Percentiles rank a stretch among this genome's conserved stretches.
Conservation (phyloP, 768 basidiomycete species). For the Solioccasus polychromus region DNA sequence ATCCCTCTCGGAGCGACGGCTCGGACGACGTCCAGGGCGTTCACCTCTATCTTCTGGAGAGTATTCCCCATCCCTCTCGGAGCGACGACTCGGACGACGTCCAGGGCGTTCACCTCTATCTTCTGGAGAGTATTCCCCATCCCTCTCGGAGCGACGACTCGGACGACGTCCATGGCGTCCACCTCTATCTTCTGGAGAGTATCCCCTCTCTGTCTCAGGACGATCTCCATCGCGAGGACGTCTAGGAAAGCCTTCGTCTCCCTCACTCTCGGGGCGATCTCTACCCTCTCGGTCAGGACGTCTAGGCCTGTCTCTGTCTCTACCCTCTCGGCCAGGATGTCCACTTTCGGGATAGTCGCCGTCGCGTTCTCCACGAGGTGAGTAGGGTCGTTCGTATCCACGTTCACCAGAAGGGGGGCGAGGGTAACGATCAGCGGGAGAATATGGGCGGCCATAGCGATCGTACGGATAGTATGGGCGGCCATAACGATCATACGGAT, state of each 20-base stretch:
- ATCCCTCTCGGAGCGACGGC: background rate
- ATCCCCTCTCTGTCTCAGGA: background rate
- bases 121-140: background rate
- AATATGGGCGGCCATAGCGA: too few relatives aligned
- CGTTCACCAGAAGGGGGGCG: too few relatives aligned
- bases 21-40: background rate
- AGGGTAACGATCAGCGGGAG: too few relatives aligned
- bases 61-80: background rate
- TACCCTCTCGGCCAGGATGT: too few relatives aligned
- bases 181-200: background rate
- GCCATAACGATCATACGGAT: too few relatives aligned
- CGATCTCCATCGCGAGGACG: background rate
- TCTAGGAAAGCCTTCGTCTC: too few relatives aligned
- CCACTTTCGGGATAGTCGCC: too few relatives aligned
- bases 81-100: background rate
- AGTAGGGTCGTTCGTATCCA: too few relatives aligned
- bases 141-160: background rate
- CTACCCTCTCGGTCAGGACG: background rate
- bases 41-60: conserved; percentile 12
- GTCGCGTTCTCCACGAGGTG: background rate
- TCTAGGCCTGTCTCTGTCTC: conserved; percentile 1
- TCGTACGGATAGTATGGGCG: too few relatives aligned
- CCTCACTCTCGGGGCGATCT: background rate
- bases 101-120: background rate
- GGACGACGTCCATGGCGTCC: background rate